A percentile compares a stretch with the other conserved stretches of the same genome.
These are phyloP conservation scores for Phytophthora lateralis DNA, from an alignment of 352 stramenopile species.

Conservation along the genomic window DNA sequence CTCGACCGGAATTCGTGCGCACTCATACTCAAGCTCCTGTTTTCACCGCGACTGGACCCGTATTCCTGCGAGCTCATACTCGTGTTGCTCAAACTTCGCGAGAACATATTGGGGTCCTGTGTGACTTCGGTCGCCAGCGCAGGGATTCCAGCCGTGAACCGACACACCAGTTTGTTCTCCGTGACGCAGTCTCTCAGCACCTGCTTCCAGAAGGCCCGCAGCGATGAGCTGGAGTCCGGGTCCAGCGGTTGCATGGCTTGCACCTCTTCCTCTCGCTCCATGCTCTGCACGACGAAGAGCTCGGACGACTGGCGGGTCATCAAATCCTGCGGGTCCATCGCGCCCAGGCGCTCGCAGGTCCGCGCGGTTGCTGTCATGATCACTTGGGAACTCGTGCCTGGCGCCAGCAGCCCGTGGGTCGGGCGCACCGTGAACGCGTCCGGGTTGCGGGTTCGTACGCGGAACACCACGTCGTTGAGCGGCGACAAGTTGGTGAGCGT, in stretches of 20 bases:
- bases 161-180: conserved; percentile 71
- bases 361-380: conserved; percentile 43
- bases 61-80: conserved; percentile 30
- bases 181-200: conserved; percentile 56
- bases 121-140: conserved; percentile 1
- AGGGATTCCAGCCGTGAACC: conserved; percentile 35
- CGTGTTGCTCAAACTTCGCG: conserved; percentile 21
- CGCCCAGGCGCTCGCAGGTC: conserved; percentile 36
- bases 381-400: conserved; percentile 42
- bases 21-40: conserved; percentile 27
- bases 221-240: conserved; percentile 33
- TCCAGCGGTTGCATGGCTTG: conserved; percentile 51
- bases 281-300: conserved; percentile 63
- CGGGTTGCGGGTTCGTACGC: conserved; percentile 77
- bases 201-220: conserved; percentile 63
- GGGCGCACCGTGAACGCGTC: conserved; percentile 80
- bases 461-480: conserved; percentile 68
- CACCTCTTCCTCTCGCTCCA: conserved; percentile 53
- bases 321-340: conserved; percentile 42
- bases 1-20: conserved; percentile 16
- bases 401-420: conserved; percentile 59
- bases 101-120: conserved; percentile 20
- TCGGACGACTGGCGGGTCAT: conserved; percentile 44
- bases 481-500: conserved; percentile 73
- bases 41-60: conserved; percentile 23